These are phyloP conservation scores for Penicillium sp. DNA, from an alignment of 2,329 filamentous ascomycete genomes.

Conservation along the genomic window DNA sequence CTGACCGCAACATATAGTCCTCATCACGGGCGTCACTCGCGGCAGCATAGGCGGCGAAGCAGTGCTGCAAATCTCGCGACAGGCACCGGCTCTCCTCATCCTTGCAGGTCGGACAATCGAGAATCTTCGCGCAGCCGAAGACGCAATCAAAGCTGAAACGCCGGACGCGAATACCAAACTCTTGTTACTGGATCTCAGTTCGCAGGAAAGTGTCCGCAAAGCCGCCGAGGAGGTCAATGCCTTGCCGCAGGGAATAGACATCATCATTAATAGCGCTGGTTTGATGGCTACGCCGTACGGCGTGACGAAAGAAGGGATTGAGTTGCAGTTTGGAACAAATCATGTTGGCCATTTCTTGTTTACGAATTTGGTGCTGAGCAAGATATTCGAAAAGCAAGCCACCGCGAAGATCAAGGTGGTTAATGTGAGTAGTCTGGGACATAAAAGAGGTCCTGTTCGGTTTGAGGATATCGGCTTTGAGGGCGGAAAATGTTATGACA, in stretches of 20 bases:
- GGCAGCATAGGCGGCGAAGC: background rate
- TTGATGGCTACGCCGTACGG: constrained; percentile 25
- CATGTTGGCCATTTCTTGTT: constrained; percentile 33
- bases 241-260: constrained; percentile 24
- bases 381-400: constrained; percentile 25
- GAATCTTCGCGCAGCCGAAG: background rate
- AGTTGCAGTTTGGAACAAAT: constrained; percentile 31
- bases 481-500: constrained; percentile 7
- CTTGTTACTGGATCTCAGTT: background rate
- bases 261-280: constrained; percentile 32
- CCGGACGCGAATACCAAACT: background rate
- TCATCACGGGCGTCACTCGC: constrained; percentile 1
- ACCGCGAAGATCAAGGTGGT: constrained; percentile 16
- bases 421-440: constrained; percentile 21
- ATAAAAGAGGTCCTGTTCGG: constrained; percentile 22
- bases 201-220: background rate
- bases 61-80: background rate
- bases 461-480: constrained; percentile 43
- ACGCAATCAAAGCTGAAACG: background rate
- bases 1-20: background rate
- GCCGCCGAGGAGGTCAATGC: constrained; percentile 2
- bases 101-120: constrained; percentile 1
- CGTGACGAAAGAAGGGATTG: constrained; percentile 27
- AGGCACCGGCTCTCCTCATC: background rate
- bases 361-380: constrained; percentile 26